A percentile compares a stretch with the other conserved stretches of the same genome.
phyloP scores from a whole-genome alignment of 1,139 yeast genomes.

The Groenewaldozyma sp. region DNA sequence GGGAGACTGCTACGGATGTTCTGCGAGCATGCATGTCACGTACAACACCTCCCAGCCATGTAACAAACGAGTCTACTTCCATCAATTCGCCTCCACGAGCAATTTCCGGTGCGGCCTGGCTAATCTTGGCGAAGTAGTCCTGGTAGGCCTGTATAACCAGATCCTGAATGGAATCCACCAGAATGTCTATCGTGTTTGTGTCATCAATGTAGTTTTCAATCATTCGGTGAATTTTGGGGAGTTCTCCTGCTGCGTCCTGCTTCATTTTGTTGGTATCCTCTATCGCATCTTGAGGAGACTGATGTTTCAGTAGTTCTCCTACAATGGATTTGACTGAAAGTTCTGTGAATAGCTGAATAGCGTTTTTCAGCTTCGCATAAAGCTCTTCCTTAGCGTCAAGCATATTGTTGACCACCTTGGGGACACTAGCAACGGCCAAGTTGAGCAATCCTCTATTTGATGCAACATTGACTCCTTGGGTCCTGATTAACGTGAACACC shows the following conservation, averaged over 20 bases:
- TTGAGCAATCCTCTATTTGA: constrained; percentile 39
- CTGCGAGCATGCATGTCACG: constrained; percentile 23
- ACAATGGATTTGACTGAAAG: constrained; percentile 29
- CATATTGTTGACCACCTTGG: constrained; percentile 77
- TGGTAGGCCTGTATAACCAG: constrained; percentile 42
- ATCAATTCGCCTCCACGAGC: constrained; percentile 34
- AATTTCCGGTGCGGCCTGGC: constrained; percentile 13
- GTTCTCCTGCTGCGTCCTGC: constrained; percentile 39
- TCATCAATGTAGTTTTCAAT: constrained; percentile 41
- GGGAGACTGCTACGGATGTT: background rate
- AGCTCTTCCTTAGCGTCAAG: constrained; percentile 76
- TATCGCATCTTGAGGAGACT: constrained; percentile 18
- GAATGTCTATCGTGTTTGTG: constrained; percentile 37
- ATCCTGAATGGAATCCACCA: constrained; percentile 54
- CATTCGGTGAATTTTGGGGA: constrained; percentile 48
- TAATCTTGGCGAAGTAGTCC: constrained; percentile 31
- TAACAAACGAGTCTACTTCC: constrained; percentile 49
- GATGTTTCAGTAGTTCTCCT: constrained; percentile 27
- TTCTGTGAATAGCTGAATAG: constrained; percentile 56
- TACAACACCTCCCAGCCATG: constrained; percentile 41
- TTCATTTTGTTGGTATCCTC: constrained; percentile 35
- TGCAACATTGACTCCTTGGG: constrained; percentile 22
- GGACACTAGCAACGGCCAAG: constrained; percentile 61
- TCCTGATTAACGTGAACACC: constrained; percentile 40
- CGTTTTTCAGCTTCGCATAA: constrained; percentile 59